Evolutionary conservation across 2,329 filamentous ascomycete genomes (phyloP).

Genomic region (Diaporthe vaccinii): DNA sequence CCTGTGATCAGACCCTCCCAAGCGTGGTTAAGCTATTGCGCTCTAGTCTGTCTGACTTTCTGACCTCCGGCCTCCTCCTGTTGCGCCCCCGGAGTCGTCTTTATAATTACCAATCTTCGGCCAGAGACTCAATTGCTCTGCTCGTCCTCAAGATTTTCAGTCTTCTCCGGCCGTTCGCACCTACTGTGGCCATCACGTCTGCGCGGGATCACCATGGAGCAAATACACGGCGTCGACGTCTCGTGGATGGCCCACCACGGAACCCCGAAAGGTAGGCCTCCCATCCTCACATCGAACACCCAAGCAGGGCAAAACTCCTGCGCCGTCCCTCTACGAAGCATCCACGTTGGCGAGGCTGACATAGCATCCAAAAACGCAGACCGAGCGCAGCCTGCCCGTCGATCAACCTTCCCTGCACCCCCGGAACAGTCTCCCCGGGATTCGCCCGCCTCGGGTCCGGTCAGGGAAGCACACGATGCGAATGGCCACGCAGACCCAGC

Average conservation of each 20-base stretch:
- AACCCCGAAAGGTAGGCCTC: constrained; percentile 79
- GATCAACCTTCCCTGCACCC: constrained; percentile 44
- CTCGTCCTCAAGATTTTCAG: not conserved
- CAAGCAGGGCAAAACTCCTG: not conserved
- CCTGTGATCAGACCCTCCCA: constrained; percentile 37
- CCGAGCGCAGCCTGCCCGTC: constrained; percentile 38
- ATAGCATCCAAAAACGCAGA: constrained; percentile 36
- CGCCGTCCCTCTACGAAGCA: not conserved
- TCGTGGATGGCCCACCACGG: constrained; percentile 86
- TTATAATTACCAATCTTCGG: constrained; percentile 13
- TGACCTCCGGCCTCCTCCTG: constrained; percentile 10
- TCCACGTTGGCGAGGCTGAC: constrained; percentile 28
- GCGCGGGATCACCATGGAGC: constrained; percentile 74
- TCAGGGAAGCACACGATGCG: constrained; percentile 39
- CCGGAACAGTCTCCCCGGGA: constrained; percentile 42
- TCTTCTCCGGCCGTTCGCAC: not conserved
- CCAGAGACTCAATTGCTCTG: not conserved
- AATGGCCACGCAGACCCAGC: constrained; percentile 32
- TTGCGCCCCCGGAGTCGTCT: constrained; percentile 1
- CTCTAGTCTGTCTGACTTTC: constrained; percentile 11
- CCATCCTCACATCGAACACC: not conserved
- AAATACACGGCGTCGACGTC: constrained; percentile 85
- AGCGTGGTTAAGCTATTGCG: constrained; percentile 35
- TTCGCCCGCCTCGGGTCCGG: constrained; percentile 37
- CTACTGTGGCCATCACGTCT: not conserved